A percentile compares a stretch with the other conserved stretches of the same genome.
phyloP scores from a whole-genome alignment of 2,329 filamentous ascomycete genomes.

The Cryphonectria parasitica region DNA sequence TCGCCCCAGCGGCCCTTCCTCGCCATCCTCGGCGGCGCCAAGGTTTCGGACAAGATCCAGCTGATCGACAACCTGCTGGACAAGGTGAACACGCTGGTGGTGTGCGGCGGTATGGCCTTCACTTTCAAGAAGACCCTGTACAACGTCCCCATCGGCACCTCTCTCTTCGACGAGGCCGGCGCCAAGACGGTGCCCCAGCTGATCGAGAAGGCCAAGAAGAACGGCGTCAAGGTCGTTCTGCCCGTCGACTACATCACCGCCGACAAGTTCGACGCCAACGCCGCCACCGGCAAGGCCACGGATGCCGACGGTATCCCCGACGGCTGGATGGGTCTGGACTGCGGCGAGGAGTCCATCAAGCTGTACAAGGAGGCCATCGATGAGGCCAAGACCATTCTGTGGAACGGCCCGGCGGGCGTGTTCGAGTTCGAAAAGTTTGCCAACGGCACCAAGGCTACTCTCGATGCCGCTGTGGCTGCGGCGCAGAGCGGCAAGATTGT shows the following conservation, averaged over 20 bases:
- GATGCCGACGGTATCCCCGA: slow-evolving; percentile 91
- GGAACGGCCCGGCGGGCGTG: slow-evolving; percentile 97
- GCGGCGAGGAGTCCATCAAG: slow-evolving; percentile 84
- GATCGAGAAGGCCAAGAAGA: slow-evolving; percentile 93
- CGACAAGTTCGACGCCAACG: slow-evolving; percentile 90
- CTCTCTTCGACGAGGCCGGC: slow-evolving; percentile 90
- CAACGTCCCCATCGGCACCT: slow-evolving; percentile 85
- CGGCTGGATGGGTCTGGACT: slow-evolving; percentile 98
- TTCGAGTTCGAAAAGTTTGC: slow-evolving; percentile 98
- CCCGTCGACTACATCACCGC: slow-evolving; percentile 95
- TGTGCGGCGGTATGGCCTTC: slow-evolving; percentile 98
- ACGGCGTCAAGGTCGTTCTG: slow-evolving; percentile 93
- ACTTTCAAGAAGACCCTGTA: slow-evolving; percentile 99
- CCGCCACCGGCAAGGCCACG: slow-evolving; percentile 77
- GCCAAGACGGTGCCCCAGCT: slow-evolving; percentile 87
- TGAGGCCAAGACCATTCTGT: slow-evolving; percentile 93
- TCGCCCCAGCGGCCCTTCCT: slow-evolving; percentile 93
- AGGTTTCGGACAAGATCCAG: slow-evolving; percentile 99
- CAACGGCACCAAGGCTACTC: slow-evolving; percentile 85
- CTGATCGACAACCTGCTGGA: slow-evolving; percentile 98
- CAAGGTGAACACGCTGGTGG: slow-evolving; percentile 95
- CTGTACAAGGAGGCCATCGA: slow-evolving; percentile 86
- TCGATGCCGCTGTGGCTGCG: slow-evolving; percentile 84
- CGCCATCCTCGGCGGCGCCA: slow-evolving; percentile 95
- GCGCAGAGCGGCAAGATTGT: slow-evolving; percentile 88